A percentile compares a stretch with the other conserved stretches of the same genome.
These are phyloP conservation scores for Chlamydomonas schloesseri DNA, from an alignment of 139 green algal genomes.

Conservation along the genomic window DNA sequence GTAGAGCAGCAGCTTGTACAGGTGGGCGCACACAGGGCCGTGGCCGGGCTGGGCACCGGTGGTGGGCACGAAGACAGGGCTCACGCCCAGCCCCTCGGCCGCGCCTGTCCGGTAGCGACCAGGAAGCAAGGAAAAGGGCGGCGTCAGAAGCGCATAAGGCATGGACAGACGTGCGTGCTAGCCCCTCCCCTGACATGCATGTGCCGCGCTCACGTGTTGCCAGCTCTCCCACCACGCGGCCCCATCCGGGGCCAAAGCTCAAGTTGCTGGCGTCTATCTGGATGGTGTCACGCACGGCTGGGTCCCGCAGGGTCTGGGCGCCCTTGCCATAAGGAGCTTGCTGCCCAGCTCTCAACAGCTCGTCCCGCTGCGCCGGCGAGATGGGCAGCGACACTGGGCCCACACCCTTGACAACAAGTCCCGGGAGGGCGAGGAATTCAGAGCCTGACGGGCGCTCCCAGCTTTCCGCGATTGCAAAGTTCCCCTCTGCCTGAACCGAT, in stretches of 20 bases:
- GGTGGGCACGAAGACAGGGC: too few species aligned
- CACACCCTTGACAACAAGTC: neutral
- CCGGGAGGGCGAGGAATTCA: too few species aligned
- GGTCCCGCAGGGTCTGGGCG: constrained; percentile 16
- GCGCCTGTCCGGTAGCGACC: neutral
- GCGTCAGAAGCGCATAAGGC: neutral
- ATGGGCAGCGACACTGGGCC: neutral
- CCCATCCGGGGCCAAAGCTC: constrained; percentile 2
- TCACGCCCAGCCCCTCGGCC: constrained; percentile 3
- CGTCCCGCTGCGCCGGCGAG: neutral
- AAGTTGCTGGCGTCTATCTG: constrained; percentile 22
- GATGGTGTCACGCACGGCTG: neutral
- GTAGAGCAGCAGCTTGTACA: constrained; percentile 58
- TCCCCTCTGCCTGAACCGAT: too few species aligned
- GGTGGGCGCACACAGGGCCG: neutral
- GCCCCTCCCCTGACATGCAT: too few species aligned
- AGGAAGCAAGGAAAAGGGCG: neutral
- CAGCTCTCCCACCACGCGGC: neutral
- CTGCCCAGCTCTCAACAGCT: constrained; percentile 12
- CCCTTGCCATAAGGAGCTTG: constrained; percentile 34
- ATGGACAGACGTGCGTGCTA: neutral
- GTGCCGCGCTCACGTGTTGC: neutral
- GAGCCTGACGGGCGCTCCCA: neutral
- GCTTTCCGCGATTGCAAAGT: too few species aligned
- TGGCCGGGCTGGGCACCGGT: too few species aligned